Evolutionary conservation across 306 rosid species (phyloP), one percentile per base, ranked within the genome.

Genomic region (Inga leiocalycina): DNA sequence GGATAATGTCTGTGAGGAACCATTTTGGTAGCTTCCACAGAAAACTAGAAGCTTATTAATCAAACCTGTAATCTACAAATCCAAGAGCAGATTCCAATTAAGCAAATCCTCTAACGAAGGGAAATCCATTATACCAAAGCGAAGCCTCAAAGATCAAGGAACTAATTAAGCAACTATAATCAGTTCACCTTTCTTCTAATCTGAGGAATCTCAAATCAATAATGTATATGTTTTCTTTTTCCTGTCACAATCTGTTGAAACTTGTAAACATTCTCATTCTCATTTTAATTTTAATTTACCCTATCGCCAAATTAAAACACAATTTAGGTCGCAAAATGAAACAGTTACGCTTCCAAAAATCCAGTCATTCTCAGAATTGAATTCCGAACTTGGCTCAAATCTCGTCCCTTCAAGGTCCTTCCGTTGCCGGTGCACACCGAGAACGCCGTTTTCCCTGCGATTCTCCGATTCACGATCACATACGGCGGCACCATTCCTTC

Each of bases 281-380:
- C 56, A 45, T 10, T 39, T 39, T 20, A 1, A 30, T 54, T 74
- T 64, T 20, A 1, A 30, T 54, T 74, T 64, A 24, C 57, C 57
- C 66, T 1, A 65, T 74, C 39, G 34, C 41, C 19, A 49, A 49
- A 49, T 49, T 14, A 10, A 74, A 73, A 66, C 79, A n/a, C 35
- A 54, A 37, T 19, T 54, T 0, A 16, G 35, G 16, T 16, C 16
- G 15, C 20, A 39, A 15, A 15, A 51, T n/a, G 45, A 49, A 52
- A 19, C 10, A 43, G 48, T 84, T 68, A 91, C 8, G 89, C 79
- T 80, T 92, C 96, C 76, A 92, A 87, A 76, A 92, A 92, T 7
- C 96, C 96, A 7, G 96, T 92, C 96, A 92, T 88, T 52, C 91
- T 79, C 8, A 92, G 96, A 86, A 92, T 87, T 3, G 96, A 88